A percentile compares a stretch with the other conserved stretches of the same genome.
These are phyloP conservation scores for Chloroidium sp. DNA, from an alignment of 163 green algal species.

Conservation along the genomic window DNA sequence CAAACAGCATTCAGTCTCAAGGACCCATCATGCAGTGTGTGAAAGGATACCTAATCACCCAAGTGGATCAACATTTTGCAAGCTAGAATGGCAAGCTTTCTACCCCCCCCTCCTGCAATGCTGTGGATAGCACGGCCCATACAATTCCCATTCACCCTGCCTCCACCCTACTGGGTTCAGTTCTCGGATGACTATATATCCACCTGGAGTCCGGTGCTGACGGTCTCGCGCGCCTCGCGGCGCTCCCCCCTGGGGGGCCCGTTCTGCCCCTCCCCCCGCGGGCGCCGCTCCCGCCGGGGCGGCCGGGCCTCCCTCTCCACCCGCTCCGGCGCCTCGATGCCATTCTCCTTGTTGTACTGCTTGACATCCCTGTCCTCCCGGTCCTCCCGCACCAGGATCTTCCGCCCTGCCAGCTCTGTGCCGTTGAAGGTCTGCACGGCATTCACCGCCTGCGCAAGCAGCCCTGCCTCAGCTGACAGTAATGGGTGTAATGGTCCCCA, in stretches of 20 bases:
- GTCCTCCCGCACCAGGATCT: slow-evolving; percentile 86
- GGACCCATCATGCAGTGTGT: too few species aligned
- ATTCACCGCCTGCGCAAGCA: slow-evolving; percentile 49
- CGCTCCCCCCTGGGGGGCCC: background rate
- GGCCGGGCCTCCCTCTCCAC: background rate
- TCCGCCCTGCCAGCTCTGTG: slow-evolving; percentile 73
- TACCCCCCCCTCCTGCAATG: too few species aligned
- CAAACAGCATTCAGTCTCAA: too few species aligned
- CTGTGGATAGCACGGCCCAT: too few species aligned
- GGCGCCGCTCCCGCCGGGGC: background rate
- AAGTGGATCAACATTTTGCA: too few species aligned
- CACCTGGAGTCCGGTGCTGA: background rate
- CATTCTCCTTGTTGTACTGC: slow-evolving; percentile 56
- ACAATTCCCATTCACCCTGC: too few species aligned
- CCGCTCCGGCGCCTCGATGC: slow-evolving; percentile 8
- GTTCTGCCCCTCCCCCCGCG: background rate
- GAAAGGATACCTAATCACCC: too few species aligned
- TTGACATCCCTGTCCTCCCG: slow-evolving; percentile 91
- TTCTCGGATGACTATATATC: too few species aligned
- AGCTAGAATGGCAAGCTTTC: too few species aligned
- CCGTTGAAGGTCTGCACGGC: slow-evolving; percentile 84
- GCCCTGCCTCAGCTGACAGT: background rate
- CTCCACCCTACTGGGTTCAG: too few species aligned
- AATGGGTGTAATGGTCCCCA: background rate
- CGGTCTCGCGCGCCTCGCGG: background rate